Conservation (phyloP, 2,329 filamentous ascomycete genomes). For the Atkinsonella texensis region DNA sequence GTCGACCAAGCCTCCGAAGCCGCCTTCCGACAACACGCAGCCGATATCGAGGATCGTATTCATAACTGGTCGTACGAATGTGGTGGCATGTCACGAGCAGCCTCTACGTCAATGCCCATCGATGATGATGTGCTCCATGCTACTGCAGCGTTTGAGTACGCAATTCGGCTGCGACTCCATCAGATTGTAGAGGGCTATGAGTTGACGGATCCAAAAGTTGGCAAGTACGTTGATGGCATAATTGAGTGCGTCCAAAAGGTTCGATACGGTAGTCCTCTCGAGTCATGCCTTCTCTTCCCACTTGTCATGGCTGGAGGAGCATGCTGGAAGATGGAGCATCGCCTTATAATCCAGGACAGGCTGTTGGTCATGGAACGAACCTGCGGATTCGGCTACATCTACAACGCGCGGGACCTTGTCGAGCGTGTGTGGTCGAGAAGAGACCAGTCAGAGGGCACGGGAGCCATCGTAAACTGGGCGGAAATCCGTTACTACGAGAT, state of each 20-base stretch:
- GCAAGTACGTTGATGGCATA: conserved; percentile 21
- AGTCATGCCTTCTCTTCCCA: conserved; percentile 28
- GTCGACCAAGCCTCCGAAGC: conserved; percentile 19
- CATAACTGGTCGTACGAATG: conserved; percentile 25
- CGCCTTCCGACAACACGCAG: conserved; percentile 17
- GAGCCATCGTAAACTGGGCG: conserved; percentile 22
- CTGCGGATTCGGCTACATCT: conserved; percentile 29
- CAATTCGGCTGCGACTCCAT: conserved; percentile 28
- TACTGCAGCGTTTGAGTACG: conserved; percentile 27
- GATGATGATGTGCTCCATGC: conserved; percentile 21
- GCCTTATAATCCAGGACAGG: conserved; percentile 26
- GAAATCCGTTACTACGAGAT: conserved; percentile 24
- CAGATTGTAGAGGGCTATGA: conserved; percentile 31
- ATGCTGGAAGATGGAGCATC: conserved; percentile 23
- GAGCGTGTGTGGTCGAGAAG: conserved; percentile 26
- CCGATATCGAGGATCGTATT: conserved; percentile 22
- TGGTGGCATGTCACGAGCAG: conserved; percentile 15
- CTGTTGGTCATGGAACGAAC: conserved; percentile 32
- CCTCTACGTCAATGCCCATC: conserved; percentile 10
- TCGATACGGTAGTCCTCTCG: conserved; percentile 28
- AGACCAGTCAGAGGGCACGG: conserved; percentile 16
- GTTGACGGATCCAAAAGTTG: conserved; percentile 20
- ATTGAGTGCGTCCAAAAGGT: conserved; percentile 25
- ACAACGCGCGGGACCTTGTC: conserved; percentile 25
- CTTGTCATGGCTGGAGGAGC: conserved; percentile 29